Conservation (phyloP, 441 rosid genomes). For the Erodium texanum region DNA sequence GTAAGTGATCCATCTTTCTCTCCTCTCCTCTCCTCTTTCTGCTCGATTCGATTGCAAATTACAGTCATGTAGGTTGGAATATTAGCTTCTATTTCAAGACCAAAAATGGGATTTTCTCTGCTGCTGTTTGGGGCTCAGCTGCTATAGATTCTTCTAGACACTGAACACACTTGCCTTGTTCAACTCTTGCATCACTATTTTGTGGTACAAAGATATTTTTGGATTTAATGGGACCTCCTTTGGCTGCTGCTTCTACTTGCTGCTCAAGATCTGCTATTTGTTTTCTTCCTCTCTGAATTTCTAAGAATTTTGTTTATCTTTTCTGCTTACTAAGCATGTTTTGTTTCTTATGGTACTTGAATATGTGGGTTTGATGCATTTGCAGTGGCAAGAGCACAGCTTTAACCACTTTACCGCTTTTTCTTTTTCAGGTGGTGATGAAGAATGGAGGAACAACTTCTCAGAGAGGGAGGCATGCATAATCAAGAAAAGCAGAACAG, state of each 20-base stretch:
- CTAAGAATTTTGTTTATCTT: constrained; percentile 1
- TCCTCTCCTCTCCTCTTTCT: neutral
- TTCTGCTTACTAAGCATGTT: constrained; percentile 7
- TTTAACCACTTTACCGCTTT: constrained; percentile 37
- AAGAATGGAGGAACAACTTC: constrained; percentile 65
- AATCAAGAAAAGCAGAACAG: constrained; percentile 72
- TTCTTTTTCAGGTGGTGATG: constrained; percentile 51
- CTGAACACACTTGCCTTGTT: constrained; percentile 13
- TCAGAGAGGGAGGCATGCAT: constrained; percentile 79
- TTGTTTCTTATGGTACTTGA: constrained; percentile 21
- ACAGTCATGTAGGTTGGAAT: constrained; percentile 14
- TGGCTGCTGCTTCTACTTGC: constrained; percentile 9
- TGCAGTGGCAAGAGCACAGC: constrained; percentile 40
- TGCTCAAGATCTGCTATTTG: constrained; percentile 37
- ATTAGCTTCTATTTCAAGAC: constrained; percentile 13
- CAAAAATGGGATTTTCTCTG: constrained; percentile 18
- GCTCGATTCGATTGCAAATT: constrained; percentile 11
- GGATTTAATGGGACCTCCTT: constrained; percentile 16
- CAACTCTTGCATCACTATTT: constrained; percentile 12
- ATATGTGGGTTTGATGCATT: constrained; percentile 28
- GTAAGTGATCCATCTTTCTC: constrained; percentile 24
- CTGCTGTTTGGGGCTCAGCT: neutral
- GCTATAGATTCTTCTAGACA: constrained; percentile 19
- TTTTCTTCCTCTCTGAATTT: constrained; percentile 14
- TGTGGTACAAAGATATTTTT: constrained; percentile 18